Base-by-base conservation (phyloP, 139 green algal genomes). In the Pseudopediastrum boryanum region DNA sequence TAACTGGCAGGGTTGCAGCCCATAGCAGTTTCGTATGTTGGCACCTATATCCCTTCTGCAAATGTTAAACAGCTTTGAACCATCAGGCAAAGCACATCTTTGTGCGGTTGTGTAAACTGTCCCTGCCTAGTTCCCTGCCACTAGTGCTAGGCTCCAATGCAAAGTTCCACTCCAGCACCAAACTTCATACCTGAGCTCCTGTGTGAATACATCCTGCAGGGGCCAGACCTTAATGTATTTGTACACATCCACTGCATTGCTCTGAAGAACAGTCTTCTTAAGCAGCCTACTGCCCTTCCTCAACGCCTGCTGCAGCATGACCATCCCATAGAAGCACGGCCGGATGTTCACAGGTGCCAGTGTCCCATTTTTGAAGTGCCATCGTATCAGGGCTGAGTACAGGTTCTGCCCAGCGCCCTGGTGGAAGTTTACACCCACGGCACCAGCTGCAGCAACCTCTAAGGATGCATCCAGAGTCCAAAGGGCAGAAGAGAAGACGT, bases 381-480 rank as follows among this genome's bases (percentile, higher is more conserved):
- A 82, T 10, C 76, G 50, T 29, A 82, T 70, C 16, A 82, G 44
- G 41, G 64, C 76, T 19, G 76, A 41, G 23, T 82, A 82, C 27
- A 76, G 51, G 65, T 82, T 82, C 29, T 82, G 76, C 2, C 76
- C 76, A 5, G 76, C 76, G 23, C 76, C 76, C 44, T 82, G 76
- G 76, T 82, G 76, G 23, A 82, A 52, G 48, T 82, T 82, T 8
- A 82, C 65, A 2, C 76, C 76, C 21, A 59, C 33, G 13, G 48
- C 76, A 3, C 76, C 76, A 13, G 64, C 50, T 27, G 59, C 48
- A 16, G 76, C 76, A 19, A 82, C 65, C 41, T 82, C 76, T 31
- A 82, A 51, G 1, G 46, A 77, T 3, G 33, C 76, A 29, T 82
- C 76, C 31, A 82, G 36, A 19, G 76, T 82, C 76, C 75, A 81